A percentile compares a stretch with the other conserved stretches of the same genome.
These are phyloP conservation scores for Fomitopsis pulvina DNA, from an alignment of 768 basidiomycete species.

Conservation along the genomic window DNA sequence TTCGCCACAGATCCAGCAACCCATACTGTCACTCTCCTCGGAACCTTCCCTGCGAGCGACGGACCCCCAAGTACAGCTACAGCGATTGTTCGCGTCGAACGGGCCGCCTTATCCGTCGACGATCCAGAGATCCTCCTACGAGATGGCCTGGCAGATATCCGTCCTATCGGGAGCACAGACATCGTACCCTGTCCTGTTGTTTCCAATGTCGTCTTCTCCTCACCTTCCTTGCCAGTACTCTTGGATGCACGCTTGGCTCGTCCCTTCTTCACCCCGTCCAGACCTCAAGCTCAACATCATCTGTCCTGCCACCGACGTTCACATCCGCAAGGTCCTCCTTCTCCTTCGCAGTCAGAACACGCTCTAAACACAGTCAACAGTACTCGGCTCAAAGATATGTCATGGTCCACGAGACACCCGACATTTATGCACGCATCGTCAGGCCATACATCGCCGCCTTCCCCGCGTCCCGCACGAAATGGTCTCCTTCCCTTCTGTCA, in stretches of 20 bases:
- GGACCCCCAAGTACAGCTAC: slow-evolving; percentile 14
- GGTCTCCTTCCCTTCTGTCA: slow-evolving; percentile 39
- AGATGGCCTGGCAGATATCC: slow-evolving; percentile 33
- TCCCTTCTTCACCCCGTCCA: slow-evolving; percentile 29
- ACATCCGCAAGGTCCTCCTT: slow-evolving; percentile 67
- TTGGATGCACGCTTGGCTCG: slow-evolving; percentile 74
- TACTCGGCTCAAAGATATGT: slow-evolving; percentile 68
- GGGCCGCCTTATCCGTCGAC: slow-evolving; percentile 53
- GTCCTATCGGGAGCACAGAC: slow-evolving; percentile 55
- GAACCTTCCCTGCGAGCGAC: slow-evolving; percentile 39
- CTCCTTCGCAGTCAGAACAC: background rate
- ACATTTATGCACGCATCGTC: slow-evolving; percentile 63
- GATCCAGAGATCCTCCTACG: slow-evolving; percentile 31
- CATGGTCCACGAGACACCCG: slow-evolving; percentile 82
- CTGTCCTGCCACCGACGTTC: slow-evolving; percentile 83
- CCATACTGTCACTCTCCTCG: slow-evolving; percentile 61
- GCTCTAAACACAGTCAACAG: slow-evolving; percentile 27
- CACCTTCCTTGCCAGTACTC: slow-evolving; percentile 55
- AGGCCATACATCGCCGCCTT: slow-evolving; percentile 75
- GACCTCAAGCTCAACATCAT: slow-evolving; percentile 85
- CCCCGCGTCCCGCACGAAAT: slow-evolving; percentile 71
- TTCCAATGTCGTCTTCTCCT: slow-evolving; percentile 3
- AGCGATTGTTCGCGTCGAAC: slow-evolving; percentile 75
- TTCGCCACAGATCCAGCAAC: slow-evolving; percentile 51
- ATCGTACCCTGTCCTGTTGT: slow-evolving; percentile 37